Conservation (phyloP, 2,329 filamentous ascomycete species). For the Xenosphaeropsis pyriputrescens region DNA sequence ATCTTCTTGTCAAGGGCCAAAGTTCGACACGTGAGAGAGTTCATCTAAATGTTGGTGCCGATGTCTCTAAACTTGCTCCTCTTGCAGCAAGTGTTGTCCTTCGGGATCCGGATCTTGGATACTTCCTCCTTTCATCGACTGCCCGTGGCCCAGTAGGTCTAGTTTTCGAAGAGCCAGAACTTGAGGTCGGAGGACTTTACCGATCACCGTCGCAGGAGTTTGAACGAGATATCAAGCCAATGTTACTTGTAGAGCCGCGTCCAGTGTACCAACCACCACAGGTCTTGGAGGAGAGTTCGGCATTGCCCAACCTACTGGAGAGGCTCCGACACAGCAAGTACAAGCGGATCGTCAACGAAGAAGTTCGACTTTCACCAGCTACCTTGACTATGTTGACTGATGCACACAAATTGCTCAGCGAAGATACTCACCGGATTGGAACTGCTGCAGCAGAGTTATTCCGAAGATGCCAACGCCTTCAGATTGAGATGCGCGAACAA, state of each 20-base stretch:
- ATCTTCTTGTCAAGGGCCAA: slow-evolving; percentile 42
- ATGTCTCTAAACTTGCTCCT: slow-evolving; percentile 26
- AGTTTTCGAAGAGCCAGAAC: slow-evolving; percentile 42
- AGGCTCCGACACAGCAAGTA: slow-evolving; percentile 42
- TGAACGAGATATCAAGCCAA: slow-evolving; percentile 27
- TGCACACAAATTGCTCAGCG: slow-evolving; percentile 54
- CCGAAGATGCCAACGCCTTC: slow-evolving; percentile 51
- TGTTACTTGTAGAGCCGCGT: slow-evolving; percentile 45
- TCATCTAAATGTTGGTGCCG: slow-evolving; percentile 32
- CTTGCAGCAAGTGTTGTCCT: slow-evolving; percentile 39
- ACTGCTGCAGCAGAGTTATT: slow-evolving; percentile 61
- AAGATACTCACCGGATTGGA: slow-evolving; percentile 55
- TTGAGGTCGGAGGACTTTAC: slow-evolving; percentile 28
- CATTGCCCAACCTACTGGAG: slow-evolving; percentile 39
- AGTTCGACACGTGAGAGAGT: slow-evolving; percentile 39
- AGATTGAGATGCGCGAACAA: slow-evolving; percentile 53
- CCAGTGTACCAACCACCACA: slow-evolving; percentile 50
- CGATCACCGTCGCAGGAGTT: slow-evolving; percentile 28
- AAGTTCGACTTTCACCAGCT: slow-evolving; percentile 54
- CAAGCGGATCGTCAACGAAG: slow-evolving; percentile 47
- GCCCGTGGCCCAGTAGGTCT: slow-evolving; percentile 40
- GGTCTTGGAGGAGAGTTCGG: slow-evolving; percentile 40
- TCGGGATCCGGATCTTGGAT: slow-evolving; percentile 46
- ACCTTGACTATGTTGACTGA: slow-evolving; percentile 60
- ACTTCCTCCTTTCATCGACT: slow-evolving; percentile 45